These are phyloP conservation scores for Trichosanthes truncata DNA, from an alignment of 306 rosid species.

Conservation along the genomic window DNA sequence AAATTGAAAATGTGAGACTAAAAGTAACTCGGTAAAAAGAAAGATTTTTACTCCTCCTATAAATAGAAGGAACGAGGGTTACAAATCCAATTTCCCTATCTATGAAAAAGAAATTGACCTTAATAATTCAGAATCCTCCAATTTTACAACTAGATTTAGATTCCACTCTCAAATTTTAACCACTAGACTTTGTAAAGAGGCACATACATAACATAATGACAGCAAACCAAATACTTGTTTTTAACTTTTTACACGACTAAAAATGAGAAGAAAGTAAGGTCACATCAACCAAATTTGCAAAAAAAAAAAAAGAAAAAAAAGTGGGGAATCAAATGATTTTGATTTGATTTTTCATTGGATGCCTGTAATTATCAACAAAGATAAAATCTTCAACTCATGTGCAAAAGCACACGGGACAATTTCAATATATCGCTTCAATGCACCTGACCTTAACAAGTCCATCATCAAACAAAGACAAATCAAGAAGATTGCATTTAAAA, in stretches of 20 bases:
- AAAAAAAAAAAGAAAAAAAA: neutral
- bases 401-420: neutral
- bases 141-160: too few relatives aligned
- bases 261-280: neutral
- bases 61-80: too few relatives aligned
- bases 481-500: neutral
- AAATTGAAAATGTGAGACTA: too few relatives aligned
- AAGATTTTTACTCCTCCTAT: too few relatives aligned
- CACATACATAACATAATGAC: neutral
- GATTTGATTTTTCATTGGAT: neutral
- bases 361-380: neutral
- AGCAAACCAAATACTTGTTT: neutral
- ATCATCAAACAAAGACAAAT: neutral
- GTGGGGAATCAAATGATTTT: neutral
- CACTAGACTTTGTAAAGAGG: too few relatives aligned
- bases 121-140: too few relatives aligned
- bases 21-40: too few relatives aligned
- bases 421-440: neutral
- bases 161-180: too few relatives aligned
- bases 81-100: too few relatives aligned
- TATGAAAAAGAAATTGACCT: too few relatives aligned
- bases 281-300: neutral
- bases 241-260: too few relatives aligned
- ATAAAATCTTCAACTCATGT: neutral
- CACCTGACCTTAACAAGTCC: conserved; percentile 2